These are phyloP conservation scores for Bacterosira constricta DNA, from an alignment of 108 stramenopile genomes.

Conservation along the genomic window DNA sequence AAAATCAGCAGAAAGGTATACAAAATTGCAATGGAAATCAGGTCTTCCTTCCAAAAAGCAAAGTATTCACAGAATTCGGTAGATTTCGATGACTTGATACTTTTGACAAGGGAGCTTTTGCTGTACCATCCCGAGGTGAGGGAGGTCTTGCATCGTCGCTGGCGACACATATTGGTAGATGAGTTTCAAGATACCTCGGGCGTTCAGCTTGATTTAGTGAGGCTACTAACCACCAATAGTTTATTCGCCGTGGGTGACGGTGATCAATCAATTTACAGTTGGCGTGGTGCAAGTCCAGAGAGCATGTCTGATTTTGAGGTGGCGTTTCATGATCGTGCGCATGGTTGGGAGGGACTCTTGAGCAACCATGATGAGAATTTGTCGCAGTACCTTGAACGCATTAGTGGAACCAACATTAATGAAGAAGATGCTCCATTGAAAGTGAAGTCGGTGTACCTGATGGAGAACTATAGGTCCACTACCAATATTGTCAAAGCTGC, in stretches of 20 bases:
- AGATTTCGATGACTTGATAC: constrained; percentile 93
- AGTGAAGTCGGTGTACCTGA: constrained; percentile 70
- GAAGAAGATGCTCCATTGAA: constrained; percentile 8
- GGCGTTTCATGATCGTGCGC: constrained; percentile 51
- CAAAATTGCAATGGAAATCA: constrained; percentile 58
- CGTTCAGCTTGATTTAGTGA: constrained; percentile 75
- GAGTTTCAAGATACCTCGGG: constrained; percentile 88
- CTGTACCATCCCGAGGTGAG: constrained; percentile 48
- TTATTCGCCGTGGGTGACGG: constrained; percentile 87
- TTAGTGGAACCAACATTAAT: not conserved
- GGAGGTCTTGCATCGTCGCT: constrained; percentile 58
- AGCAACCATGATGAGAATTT: constrained; percentile 6
- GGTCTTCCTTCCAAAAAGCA: constrained; percentile 64
- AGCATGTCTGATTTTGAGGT: constrained; percentile 65
- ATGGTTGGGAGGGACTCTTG: constrained; percentile 37
- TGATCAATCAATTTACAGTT: constrained; percentile 84
- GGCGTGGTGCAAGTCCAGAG: constrained; percentile 81
- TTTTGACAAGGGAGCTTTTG: constrained; percentile 77
- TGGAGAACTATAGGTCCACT: constrained; percentile 86
- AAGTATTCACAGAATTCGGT: constrained; percentile 74
- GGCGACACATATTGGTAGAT: constrained; percentile 83
- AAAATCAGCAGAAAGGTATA: constrained; percentile 37
- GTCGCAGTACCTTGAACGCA: constrained; percentile 22
- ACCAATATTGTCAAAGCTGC: constrained; percentile 83
- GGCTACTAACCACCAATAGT: constrained; percentile 66